A percentile compares a stretch with the other conserved stretches of the same genome.
phyloP scores from a whole-genome alignment of 2,329 filamentous ascomycete species.

The Lasiodiplodia sp. region DNA sequence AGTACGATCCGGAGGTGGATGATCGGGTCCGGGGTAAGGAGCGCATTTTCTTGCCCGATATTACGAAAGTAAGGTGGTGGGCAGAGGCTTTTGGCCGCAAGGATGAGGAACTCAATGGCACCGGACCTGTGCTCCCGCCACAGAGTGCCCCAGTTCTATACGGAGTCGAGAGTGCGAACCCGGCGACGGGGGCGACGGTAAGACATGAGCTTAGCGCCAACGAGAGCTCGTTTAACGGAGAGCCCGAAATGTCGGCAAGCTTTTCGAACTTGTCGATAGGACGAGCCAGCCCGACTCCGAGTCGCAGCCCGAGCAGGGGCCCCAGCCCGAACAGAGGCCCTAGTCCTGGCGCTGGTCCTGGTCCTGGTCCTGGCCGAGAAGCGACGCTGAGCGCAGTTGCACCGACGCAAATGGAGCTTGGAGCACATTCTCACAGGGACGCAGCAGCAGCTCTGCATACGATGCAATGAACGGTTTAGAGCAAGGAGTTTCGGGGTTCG shows the following conservation, averaged over 20 bases:
- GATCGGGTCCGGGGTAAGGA: slow-evolving; percentile 82
- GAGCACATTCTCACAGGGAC: slow-evolving; percentile 41
- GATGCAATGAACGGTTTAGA: slow-evolving; percentile 27
- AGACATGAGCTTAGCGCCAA: slow-evolving; percentile 38
- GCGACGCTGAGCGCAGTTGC: slow-evolving; percentile 16
- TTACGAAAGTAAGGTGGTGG: slow-evolving; percentile 92
- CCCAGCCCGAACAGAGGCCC: background rate
- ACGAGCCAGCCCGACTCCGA: slow-evolving; percentile 36
- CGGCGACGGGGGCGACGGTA: slow-evolving; percentile 41
- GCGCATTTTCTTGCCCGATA: slow-evolving; percentile 79
- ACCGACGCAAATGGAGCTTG: slow-evolving; percentile 42
- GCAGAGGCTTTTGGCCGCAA: slow-evolving; percentile 83
- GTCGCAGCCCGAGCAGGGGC: slow-evolving; percentile 33
- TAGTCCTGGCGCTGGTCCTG: background rate
- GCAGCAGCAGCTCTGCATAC: slow-evolving; percentile 24
- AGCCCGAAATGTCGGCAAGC: slow-evolving; percentile 37
- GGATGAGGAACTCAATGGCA: slow-evolving; percentile 92
- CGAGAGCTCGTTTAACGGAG: slow-evolving; percentile 27
- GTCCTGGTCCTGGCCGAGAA: slow-evolving; percentile 28
- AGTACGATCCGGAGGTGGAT: slow-evolving; percentile 77
- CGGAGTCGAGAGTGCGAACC: slow-evolving; percentile 44
- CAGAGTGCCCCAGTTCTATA: slow-evolving; percentile 40
- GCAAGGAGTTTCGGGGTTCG: slow-evolving; percentile 25
- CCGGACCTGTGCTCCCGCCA: slow-evolving; percentile 35
- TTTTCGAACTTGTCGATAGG: slow-evolving; percentile 43